Base-by-base conservation (phyloP, 2,329 filamentous ascomycete genomes). In the Aspergillus transmontanensis region DNA sequence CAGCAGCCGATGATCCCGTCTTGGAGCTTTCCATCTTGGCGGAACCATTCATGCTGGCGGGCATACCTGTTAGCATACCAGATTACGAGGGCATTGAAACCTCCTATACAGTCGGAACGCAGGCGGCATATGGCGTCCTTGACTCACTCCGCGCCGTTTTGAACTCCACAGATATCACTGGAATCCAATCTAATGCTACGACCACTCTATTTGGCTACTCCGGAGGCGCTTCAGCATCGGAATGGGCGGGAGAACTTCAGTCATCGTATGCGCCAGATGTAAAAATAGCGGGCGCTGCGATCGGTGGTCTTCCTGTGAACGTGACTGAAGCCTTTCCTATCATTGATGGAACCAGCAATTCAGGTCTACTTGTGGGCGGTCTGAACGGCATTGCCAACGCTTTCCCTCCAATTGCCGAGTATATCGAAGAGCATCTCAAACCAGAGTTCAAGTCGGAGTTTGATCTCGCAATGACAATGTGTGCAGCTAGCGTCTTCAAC, bases 201-300 rank as follows among this genome's bases (percentile, higher is more conserved):
- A 71, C 78, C 21, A 77, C 79, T 12, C 70, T 85, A 48, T 85
- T 81, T 80, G 84, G 84, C 0, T 86, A 85, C 67, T 84, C 81
- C 0, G 84, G 84, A 6, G 84, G 84, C 2, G 78, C 79, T 0
- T 59, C 85, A 3, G 82, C 84, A 0, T 79, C 72, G 6, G 82
- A 81, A 43, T 83, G 78, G 73, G 84, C 84, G 0, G 78, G 80
- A 6, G 83, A 86, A 57, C 69, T 85, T 14, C 82, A 83, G 36
- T 72, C 75, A 0, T 70, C 76, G 6, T 86, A 86, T 61, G 83
- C 84, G 0, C 83, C 84, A 0, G 82, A 85, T 28, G 70, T 86
- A 2, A 72, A 72, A 0, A 75, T 86, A 28, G 71, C 73, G 0
- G 83, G 81, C 6, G 78, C 77, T 0, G 83, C 81, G 0, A 59